A percentile compares a stretch with the other conserved stretches of the same genome.
phyloP scores from a whole-genome alignment of 2,329 filamentous ascomycete species.

The Colletotrichum sp. region DNA sequence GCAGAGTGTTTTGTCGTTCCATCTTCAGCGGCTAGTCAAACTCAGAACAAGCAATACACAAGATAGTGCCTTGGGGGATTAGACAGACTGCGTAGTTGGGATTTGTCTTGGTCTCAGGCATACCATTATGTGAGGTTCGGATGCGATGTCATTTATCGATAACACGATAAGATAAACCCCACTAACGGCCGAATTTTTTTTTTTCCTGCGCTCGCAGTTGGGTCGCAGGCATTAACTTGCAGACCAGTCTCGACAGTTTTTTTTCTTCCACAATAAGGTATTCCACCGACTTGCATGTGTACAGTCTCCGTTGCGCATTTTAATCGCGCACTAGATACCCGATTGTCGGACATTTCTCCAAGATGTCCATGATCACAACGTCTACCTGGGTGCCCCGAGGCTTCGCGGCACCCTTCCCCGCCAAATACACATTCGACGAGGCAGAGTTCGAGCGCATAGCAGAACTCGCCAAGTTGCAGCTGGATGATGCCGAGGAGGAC shows the following conservation, averaged over 20 bases:
- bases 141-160: conserved; percentile 11
- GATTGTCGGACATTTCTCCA: conserved; percentile 15
- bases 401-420: conserved; percentile 77
- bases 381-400: conserved; percentile 79
- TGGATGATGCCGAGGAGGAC: conserved; percentile 92
- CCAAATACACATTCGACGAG: conserved; percentile 78
- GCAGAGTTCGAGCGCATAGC: conserved; percentile 79
- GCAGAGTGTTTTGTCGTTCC: background rate
- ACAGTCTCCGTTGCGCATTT: background rate
- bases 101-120: background rate
- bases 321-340: background rate
- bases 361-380: conserved; percentile 78
- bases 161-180: conserved; percentile 22
- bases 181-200: conserved; percentile 17
- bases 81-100: background rate
- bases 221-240: background rate
- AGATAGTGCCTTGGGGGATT: background rate
- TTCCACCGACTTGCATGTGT: background rate
- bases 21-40: background rate
- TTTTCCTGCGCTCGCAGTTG: conserved; percentile 1
- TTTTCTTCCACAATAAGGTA: background rate
- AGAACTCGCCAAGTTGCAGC: conserved; percentile 75
- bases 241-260: background rate
- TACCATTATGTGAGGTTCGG: background rate
- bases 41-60: background rate